Base-by-base conservation (phyloP, 768 basidiomycete genomes). In the Lactarius evosmus region DNA sequence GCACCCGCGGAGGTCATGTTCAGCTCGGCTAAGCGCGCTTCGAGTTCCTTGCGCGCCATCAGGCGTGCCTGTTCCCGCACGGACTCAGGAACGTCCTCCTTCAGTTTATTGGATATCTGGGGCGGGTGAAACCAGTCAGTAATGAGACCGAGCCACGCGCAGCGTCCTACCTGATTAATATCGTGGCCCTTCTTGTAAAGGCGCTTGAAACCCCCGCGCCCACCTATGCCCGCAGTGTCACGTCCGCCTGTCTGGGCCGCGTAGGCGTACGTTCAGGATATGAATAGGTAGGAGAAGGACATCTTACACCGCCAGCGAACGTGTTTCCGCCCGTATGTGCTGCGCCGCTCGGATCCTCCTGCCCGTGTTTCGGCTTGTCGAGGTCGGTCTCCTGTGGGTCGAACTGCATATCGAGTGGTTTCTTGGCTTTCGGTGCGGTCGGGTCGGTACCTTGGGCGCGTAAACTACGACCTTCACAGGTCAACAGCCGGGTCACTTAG, bases 151-250 rank as follows among this genome's bases (percentile, higher is more conserved):
- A 55, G 19, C 52, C 9, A 33, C 7, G 17, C 19, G 17, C 33
- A 33, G 68, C 34, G 7, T 7, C 50, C 16, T 22, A 81, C 84
- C 75, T 87, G 86, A 55, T 85, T 83, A 65, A 87, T 84, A 61
- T 86, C 78, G 12, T 85, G 85, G 14, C 82, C 83, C 67, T 84
- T 85, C 54, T 27, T 55, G 72, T 80, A 85, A 0, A 86, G 70
- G 14, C 86, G 81, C 73, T 85, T 87, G 70, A 86, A 87, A 0
- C 86, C 86, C 12, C 85, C 86, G n/a, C 79, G 76, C 4, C 86
- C 86, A 2, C 86, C 86, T 65, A 86, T 73, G 1, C 86, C 86
- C 8, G 86, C 86, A 4, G 86, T 87, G 68, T 85, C 84, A 27
- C 85, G 76, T 11, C 86, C 86, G 33, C 86, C 86, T 32, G 83